A percentile compares a stretch with the other conserved stretches of the same genome.
Conservation (phyloP, 257 asterid species). For the Voacanga thouarsii region DNA sequence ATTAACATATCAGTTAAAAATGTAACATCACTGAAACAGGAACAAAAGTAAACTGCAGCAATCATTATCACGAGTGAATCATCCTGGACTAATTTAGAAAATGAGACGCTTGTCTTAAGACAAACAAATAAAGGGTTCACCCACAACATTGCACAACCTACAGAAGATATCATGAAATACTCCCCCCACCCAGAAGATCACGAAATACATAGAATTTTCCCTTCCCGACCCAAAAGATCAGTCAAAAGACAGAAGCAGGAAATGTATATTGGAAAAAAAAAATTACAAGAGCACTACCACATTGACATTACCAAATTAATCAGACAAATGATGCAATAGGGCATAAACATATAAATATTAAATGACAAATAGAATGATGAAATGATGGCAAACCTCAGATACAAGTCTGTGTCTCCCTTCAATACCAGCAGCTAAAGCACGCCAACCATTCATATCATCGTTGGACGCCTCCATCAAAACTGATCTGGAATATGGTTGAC, state of each 20-base stretch:
- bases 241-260: too few relatives aligned
- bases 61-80: neutral
- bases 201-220: too few relatives aligned
- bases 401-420: constrained; percentile 79
- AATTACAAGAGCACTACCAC: too few relatives aligned
- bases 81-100: neutral
- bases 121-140: neutral
- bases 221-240: too few relatives aligned
- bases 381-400: constrained; percentile 24
- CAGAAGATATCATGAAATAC: too few relatives aligned
- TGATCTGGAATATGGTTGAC: constrained; percentile 36
- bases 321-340: neutral
- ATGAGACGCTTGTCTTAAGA: neutral
- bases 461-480: constrained; percentile 40
- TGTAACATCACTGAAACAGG: neutral
- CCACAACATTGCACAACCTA: too few relatives aligned
- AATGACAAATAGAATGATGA: neutral
- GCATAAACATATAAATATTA: neutral
- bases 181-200: too few relatives aligned
- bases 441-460: constrained; percentile 52
- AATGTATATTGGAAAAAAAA: too few relatives aligned
- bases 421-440: constrained; percentile 51
- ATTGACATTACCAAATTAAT: neutral
- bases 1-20: neutral
- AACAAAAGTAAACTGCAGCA: neutral